Base-by-base conservation (phyloP, 441 rosid genomes). In the Bruguiera hainesii region DNA sequence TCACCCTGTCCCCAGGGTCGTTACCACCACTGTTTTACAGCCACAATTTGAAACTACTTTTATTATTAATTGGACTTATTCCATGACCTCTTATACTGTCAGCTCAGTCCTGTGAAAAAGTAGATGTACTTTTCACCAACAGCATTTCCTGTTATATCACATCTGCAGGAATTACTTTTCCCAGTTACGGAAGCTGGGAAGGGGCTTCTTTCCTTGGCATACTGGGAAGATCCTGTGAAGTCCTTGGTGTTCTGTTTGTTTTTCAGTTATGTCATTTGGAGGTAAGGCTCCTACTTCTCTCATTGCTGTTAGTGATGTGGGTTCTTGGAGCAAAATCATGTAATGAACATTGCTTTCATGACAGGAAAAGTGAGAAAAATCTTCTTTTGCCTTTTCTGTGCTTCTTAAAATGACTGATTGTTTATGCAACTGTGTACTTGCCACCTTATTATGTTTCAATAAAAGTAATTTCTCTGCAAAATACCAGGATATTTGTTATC, bases 161-260 rank as follows among this genome's bases (percentile, higher is more conserved):
- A 18, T 50, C 61, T 73, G 77, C 85, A 94, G 98, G 98, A 94
- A 71, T 74, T 94, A 51, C 83, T 94, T 48, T 75, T 79, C 76
- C 97, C 97, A 28, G 84, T 76, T 30, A 79, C 63, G 58, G 96
- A 91, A 76, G 71, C 83, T 28, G 92, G 92, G 68, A 82, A 82
- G 30, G 71, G 83, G 85, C 78, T 89, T 72, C 75, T 84, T 69
- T 78, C 81, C 60, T 53, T 89, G 83, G 78, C 76, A 29, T 76
- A 71, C 73, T 91, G 98, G 98, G 97, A 94, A 26, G 85, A 91
- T 70, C 82, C 92, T 52, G 20, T 75, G 66, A 91, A 88, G 73
- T 94, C 98, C 70, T 76, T 60, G 29, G 55, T 78, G n/a, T 94
- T 91, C 84, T 89, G 96, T 83, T 79, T 91, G 82, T 67, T 79